Base-by-base conservation (phyloP, 2,329 filamentous ascomycete genomes). In the Talaromyces sp. region DNA sequence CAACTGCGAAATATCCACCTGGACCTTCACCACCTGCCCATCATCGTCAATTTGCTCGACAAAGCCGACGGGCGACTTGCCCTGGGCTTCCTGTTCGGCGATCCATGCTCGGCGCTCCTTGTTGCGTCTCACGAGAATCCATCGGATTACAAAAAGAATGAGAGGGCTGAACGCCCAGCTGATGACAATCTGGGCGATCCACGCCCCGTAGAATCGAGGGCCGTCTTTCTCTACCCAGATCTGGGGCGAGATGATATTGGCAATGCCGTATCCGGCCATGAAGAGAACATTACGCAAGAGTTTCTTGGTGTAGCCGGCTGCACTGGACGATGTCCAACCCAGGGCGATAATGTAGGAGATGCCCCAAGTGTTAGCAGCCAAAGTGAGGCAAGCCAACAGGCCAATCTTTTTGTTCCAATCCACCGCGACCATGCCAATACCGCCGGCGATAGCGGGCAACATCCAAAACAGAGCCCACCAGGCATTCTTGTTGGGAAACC, bases 371-470 rank as follows among this genome's bases (percentile, higher is more conserved):
- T 68, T 65, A 0, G 67, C 68, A 1, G 73, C 71, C 14, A 75
- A 65, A 34, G 72, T 64, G 50, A 75, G 63, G 56, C 70, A 74
- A 9, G 69, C 71, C 9, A 75, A 65, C 3, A 75, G 63, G 3
- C 67, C 68, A 3, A 74, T 59, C 53, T 70, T 70, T 40, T 68
- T 62, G 6, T 67, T 63, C 73, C 73, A 75, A 7, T 63, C 53
- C 4, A 61, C 59, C 14, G 59, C 16, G 14, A 61, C 59, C 59
- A 61, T 61, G 10, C 59, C 59, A 10, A 61, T 61, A 23, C 59
- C 59, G 16, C 59, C 59, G 28, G 59, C 59, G 9, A 61, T 40
- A 23, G 53, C 40, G 16, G 52, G 52, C 18, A 61, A 9, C 27
- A 50, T 36, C 59, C 59, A 61, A n/a, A 61, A n/a, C 2, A 56